Evolutionary conservation across 768 basidiomycete genomes (phyloP).

Genomic region (Cubamyces sp.): DNA sequence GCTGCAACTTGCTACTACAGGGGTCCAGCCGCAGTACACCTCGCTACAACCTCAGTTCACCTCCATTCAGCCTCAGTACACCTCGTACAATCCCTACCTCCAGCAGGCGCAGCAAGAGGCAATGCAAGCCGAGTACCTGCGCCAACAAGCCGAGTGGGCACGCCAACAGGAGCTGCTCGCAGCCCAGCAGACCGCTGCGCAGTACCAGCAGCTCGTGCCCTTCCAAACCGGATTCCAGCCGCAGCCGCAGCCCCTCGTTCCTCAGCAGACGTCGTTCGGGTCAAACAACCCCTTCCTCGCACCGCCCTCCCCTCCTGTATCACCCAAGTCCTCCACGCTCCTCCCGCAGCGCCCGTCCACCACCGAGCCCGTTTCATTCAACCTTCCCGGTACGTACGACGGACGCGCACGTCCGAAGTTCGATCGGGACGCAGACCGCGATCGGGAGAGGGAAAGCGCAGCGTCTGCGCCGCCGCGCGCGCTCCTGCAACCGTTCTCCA

Average conservation of each 20-base stretch:
- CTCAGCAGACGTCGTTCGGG: slow-evolving; percentile 60
- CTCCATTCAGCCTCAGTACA: slow-evolving; percentile 76
- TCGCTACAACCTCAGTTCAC: slow-evolving; percentile 32
- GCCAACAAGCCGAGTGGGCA: slow-evolving; percentile 65
- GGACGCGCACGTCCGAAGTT: slow-evolving; percentile 8
- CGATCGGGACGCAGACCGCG: not conserved
- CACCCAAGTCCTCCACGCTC: slow-evolving; percentile 46
- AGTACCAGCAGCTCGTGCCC: slow-evolving; percentile 46
- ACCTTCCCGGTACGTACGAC: slow-evolving; percentile 26
- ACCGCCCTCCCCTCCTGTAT: slow-evolving; percentile 32
- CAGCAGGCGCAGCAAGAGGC: slow-evolving; percentile 89
- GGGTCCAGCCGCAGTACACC: slow-evolving; percentile 28
- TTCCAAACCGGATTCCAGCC: slow-evolving; percentile 53
- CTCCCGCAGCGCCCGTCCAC: slow-evolving; percentile 42
- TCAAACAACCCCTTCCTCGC: slow-evolving; percentile 36
- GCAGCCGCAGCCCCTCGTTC: slow-evolving; percentile 49
- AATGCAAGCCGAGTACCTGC: slow-evolving; percentile 53
- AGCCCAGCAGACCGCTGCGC: slow-evolving; percentile 36
- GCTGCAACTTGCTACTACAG: slow-evolving; percentile 29
- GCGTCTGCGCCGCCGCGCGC: slow-evolving; percentile 22
- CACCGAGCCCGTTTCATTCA: slow-evolving; percentile 23
- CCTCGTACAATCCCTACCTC: slow-evolving; percentile 90
- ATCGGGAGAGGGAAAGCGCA: slow-evolving; percentile 1
- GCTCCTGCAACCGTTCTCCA: slow-evolving; percentile 33
- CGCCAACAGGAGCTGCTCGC: slow-evolving; percentile 58